Percentiles rank a stretch among this genome's conserved stretches.
phyloP scores from a whole-genome alignment of 257 asterid genomes.

The Jaltomata sinuosa region DNA sequence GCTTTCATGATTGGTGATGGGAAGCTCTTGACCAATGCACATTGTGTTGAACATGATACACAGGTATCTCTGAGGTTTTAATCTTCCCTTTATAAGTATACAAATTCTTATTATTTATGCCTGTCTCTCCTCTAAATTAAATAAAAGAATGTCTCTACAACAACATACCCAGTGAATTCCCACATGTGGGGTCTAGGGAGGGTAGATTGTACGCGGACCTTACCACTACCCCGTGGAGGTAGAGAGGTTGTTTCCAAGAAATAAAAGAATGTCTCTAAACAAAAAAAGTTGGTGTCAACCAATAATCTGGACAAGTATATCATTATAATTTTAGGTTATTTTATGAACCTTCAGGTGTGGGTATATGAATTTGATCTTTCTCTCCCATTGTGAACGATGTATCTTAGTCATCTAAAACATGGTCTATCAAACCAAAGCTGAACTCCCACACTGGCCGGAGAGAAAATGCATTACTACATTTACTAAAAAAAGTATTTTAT shows the following conservation, averaged over 20 bases:
- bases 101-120: not conserved
- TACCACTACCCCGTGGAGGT: too few relatives aligned
- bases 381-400: not conserved
- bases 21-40: constrained; percentile 93
- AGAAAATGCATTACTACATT: not conserved
- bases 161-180: too few relatives aligned
- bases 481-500: not conserved
- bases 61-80: constrained; percentile 38
- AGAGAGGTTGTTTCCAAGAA: too few relatives aligned
- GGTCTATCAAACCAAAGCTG: not conserved
- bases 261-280: not conserved
- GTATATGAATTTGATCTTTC: not conserved
- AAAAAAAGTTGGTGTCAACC: not conserved
- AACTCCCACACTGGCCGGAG: not conserved
- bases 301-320: not conserved
- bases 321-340: not conserved
- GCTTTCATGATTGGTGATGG: constrained; percentile 93
- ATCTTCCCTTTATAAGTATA: not conserved
- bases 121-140: not conserved
- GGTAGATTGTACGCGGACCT: too few relatives aligned
- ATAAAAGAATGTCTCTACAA: not conserved
- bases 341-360: not conserved
- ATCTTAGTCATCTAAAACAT: not conserved
- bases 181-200: too few relatives aligned
- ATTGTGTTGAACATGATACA: constrained; percentile 83